phyloP scores from a whole-genome alignment of 2,329 filamentous ascomycete species.

The Cadophora sp. region DNA sequence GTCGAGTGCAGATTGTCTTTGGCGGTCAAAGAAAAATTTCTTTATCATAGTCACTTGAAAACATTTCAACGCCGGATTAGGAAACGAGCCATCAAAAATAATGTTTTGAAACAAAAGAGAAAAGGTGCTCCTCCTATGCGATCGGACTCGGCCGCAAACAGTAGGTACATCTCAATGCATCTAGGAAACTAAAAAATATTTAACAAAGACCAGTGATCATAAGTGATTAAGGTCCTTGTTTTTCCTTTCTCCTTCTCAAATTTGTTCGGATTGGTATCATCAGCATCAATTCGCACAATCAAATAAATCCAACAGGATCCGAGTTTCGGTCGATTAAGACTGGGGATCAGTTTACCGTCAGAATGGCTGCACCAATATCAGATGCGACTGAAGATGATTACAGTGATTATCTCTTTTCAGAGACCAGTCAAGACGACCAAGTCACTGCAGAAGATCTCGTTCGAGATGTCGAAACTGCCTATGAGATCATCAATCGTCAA shows the following conservation, averaged over 20 bases:
- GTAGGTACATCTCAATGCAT: neutral
- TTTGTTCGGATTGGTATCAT: neutral
- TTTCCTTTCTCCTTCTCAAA: neutral
- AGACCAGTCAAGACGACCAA: neutral
- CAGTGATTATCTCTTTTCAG: neutral
- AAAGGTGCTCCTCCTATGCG: neutral
- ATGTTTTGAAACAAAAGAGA: neutral
- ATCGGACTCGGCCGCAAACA: neutral
- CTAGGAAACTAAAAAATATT: neutral
- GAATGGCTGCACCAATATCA: neutral
- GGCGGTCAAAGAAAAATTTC: neutral
- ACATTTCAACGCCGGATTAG: neutral
- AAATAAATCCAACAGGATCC: neutral
- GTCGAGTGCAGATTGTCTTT: neutral
- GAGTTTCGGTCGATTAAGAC: neutral
- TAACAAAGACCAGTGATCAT: neutral
- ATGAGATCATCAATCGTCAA: neutral
- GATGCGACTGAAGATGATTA: neutral
- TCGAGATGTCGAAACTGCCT: neutral
- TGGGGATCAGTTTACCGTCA: neutral
- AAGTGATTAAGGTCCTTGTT: neutral
- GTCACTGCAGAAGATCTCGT: neutral
- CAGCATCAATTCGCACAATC: neutral
- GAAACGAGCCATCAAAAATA: neutral
- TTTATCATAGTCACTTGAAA: neutral